These are phyloP conservation scores for Macadamia tetraphylla DNA, from an alignment of 164 flowering plant genomes.

Conservation along the genomic window DNA sequence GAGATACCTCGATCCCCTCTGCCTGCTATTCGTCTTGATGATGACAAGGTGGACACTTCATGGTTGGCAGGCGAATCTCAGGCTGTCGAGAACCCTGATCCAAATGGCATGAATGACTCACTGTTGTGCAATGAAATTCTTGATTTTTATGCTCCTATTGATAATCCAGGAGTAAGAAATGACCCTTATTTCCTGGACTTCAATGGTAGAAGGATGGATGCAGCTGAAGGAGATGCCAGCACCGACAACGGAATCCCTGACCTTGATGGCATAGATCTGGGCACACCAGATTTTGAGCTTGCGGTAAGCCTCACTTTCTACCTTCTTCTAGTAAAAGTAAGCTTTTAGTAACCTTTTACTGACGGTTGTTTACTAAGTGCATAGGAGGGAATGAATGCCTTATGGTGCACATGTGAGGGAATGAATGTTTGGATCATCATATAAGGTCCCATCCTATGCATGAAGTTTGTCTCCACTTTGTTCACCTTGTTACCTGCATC, in stretches of 20 bases:
- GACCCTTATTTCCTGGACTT: conserved; percentile 10
- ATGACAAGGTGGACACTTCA: conserved; percentile 15
- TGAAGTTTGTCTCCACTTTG: too few species aligned
- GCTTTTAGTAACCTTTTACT: not conserved
- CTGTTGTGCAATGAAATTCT: conserved; percentile 54
- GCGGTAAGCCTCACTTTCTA: conserved; percentile 35
- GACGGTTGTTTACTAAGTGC: not conserved
- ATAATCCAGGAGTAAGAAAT: conserved; percentile 18
- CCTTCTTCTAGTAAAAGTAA: not conserved
- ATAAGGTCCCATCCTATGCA: too few species aligned
- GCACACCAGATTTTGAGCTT: conserved; percentile 51
- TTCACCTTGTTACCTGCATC: too few species aligned
- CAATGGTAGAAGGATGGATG: conserved; percentile 6
- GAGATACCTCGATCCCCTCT: conserved; percentile 15
- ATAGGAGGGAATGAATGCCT: not conserved
- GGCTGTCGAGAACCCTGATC: conserved; percentile 30
- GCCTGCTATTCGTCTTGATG: conserved; percentile 17
- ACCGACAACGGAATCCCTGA: conserved; percentile 40
- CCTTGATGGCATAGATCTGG: conserved; percentile 51
- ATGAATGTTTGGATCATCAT: too few species aligned
- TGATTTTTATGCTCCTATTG: conserved; percentile 22
- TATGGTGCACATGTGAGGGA: not conserved
- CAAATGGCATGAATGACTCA: conserved; percentile 20
- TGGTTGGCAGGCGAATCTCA: conserved; percentile 67
- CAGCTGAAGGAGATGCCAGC: conserved; percentile 13